phyloP scores from a whole-genome alignment of 2,329 filamentous ascomycete genomes.

The Aspergillus aculeatus region DNA sequence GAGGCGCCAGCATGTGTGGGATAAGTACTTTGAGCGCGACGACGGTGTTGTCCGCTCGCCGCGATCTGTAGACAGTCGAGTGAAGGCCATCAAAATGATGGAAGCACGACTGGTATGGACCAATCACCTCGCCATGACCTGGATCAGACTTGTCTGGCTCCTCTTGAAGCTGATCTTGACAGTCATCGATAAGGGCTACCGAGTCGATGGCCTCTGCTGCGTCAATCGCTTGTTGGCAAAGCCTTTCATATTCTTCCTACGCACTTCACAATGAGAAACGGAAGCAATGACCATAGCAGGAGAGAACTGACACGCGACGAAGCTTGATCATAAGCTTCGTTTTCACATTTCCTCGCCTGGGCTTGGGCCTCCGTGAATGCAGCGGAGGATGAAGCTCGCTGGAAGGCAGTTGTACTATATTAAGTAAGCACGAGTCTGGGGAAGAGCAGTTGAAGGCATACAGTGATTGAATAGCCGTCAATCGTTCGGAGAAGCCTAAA shows the following conservation, averaged over 20 bases:
- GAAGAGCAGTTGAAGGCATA: constrained; percentile 38
- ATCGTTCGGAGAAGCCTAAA: constrained; percentile 60
- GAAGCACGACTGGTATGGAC: constrained; percentile 56
- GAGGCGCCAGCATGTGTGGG: constrained; percentile 68
- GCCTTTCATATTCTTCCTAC: constrained; percentile 58
- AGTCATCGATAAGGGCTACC: constrained; percentile 24
- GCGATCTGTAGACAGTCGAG: constrained; percentile 76
- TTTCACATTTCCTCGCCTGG: constrained; percentile 65
- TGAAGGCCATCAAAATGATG: constrained; percentile 69
- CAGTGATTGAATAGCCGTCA: constrained; percentile 63
- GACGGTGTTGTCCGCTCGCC: constrained; percentile 41
- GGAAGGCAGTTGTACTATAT: constrained; percentile 50
- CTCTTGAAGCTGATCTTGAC: constrained; percentile 21
- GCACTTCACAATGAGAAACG: constrained; percentile 4
- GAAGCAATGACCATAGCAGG: neutral
- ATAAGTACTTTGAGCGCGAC: constrained; percentile 85
- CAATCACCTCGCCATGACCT: constrained; percentile 46
- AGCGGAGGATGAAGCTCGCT: constrained; percentile 45
- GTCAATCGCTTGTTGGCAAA: constrained; percentile 42
- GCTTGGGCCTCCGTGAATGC: constrained; percentile 51
- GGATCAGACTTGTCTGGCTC: constrained; percentile 24
- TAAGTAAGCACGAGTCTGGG: constrained; percentile 14
- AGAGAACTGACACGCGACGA: constrained; percentile 35
- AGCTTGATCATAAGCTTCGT: constrained; percentile 39
- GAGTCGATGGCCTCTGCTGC: constrained; percentile 27